Evolutionary conservation across 108 stramenopile genomes (phyloP).

Genomic region (Cyclotella cryptica): DNA sequence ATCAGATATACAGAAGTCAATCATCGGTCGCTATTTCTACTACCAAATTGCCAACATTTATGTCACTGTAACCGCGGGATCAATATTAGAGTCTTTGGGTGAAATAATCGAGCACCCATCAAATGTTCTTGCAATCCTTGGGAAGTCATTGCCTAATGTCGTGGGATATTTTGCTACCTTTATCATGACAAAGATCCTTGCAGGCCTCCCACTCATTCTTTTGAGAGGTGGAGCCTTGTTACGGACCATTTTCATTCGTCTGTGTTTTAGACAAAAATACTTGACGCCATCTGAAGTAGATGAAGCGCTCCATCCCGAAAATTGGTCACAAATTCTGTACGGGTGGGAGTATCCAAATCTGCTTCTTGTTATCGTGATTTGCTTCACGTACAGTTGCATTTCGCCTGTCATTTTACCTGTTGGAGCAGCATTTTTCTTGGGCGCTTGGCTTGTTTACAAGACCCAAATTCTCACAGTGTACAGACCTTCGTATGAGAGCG

Average conservation of each 20-base stretch:
- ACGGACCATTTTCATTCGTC: slow-evolving; percentile 65
- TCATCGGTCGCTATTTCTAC: slow-evolving; percentile 88
- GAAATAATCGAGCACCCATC: slow-evolving; percentile 87
- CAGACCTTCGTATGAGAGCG: slow-evolving; percentile 65
- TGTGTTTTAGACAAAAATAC: slow-evolving; percentile 64
- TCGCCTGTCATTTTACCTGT: slow-evolving; percentile 87
- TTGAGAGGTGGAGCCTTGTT: slow-evolving; percentile 68
- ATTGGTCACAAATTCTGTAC: slow-evolving; percentile 51
- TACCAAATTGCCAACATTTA: slow-evolving; percentile 65
- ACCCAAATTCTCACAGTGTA: slow-evolving; percentile 88
- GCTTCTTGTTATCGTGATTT: slow-evolving; percentile 87
- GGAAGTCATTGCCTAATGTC: slow-evolving; percentile 76
- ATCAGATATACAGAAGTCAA: slow-evolving; percentile 83
- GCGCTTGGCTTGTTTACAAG: slow-evolving; percentile 88
- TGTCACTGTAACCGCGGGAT: slow-evolving; percentile 90
- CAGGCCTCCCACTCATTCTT: slow-evolving; percentile 85
- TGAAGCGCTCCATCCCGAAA: slow-evolving; percentile 51
- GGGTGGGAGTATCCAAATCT: slow-evolving; percentile 90
- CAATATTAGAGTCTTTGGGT: slow-evolving; percentile 71
- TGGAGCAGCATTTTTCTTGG: slow-evolving; percentile 79
- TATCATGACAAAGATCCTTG: slow-evolving; percentile 88
- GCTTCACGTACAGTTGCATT: slow-evolving; percentile 79
- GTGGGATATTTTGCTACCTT: slow-evolving; percentile 89
- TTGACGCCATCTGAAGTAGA: slow-evolving; percentile 84
- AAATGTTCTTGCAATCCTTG: slow-evolving; percentile 72